Percentiles rank a stretch among this genome's conserved stretches.
Evolutionary conservation across 2,329 filamentous ascomycete genomes (phyloP).

Genomic region (Beauveria sp.): DNA sequence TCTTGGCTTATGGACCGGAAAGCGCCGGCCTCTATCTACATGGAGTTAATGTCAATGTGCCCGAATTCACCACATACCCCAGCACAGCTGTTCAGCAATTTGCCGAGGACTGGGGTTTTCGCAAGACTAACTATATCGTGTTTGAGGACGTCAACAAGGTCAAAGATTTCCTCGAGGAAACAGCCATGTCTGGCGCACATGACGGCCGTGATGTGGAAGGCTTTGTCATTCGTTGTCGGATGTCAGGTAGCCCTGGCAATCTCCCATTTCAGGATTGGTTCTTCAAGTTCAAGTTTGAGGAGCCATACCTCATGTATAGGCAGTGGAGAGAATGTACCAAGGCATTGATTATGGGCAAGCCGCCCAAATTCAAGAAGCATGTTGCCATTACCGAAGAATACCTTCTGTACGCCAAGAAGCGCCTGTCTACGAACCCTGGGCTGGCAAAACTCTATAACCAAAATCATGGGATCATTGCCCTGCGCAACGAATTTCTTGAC

Average conservation of each 20-base stretch:
- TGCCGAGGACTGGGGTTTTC: constrained; percentile 88
- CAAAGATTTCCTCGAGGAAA: constrained; percentile 72
- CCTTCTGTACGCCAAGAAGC: constrained; percentile 68
- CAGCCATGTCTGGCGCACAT: constrained; percentile 83
- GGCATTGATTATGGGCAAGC: constrained; percentile 66
- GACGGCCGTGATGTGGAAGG: constrained; percentile 91
- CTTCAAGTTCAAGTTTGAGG: constrained; percentile 99
- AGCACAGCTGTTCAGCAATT: constrained; percentile 79
- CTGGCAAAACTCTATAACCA: constrained; percentile 66
- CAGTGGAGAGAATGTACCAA: constrained; percentile 99
- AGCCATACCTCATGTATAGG: constrained; percentile 96
- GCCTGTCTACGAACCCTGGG: constrained; percentile 59
- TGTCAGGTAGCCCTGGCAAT: constrained; percentile 40
- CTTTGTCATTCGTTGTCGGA: constrained; percentile 89
- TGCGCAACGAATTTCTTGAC: constrained; percentile 80
- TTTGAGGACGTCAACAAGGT: constrained; percentile 69
- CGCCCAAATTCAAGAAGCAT: constrained; percentile 80
- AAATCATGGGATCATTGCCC: constrained; percentile 91
- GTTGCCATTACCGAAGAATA: constrained; percentile 86
- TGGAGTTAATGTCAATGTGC: constrained; percentile 92
- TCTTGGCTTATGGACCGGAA: constrained; percentile 77
- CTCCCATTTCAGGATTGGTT: constrained; percentile 84
- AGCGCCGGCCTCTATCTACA: constrained; percentile 89
- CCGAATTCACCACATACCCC: constrained; percentile 81
- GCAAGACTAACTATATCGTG: constrained; percentile 72